Conservation (phyloP, 2,329 filamentous ascomycete genomes). For the Apiospora sp. region DNA sequence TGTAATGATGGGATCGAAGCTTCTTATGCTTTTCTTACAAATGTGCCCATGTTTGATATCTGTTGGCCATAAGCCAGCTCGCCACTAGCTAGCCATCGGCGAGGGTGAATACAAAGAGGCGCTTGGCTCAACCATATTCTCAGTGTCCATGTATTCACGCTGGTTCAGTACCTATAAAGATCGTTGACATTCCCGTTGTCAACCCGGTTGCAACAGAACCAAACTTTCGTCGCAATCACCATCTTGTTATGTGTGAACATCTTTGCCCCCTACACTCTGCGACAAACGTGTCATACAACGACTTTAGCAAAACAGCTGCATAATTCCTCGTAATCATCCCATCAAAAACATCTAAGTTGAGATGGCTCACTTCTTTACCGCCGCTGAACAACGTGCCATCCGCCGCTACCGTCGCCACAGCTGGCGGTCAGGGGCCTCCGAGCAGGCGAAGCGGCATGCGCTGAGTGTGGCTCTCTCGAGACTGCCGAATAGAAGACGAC, state of each 20-base stretch:
- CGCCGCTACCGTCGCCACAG: neutral
- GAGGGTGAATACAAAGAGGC: neutral
- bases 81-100: neutral
- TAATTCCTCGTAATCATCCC: no score
- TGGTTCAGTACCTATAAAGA: neutral
- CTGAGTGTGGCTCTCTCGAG: conserved; percentile 26
- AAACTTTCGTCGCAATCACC: neutral
- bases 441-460: conserved; percentile 26
- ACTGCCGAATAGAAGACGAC: neutral
- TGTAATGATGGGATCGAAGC: neutral
- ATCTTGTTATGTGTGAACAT: neutral
- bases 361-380: neutral
- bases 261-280: neutral
- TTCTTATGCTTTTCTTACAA: neutral
- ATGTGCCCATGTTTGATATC: neutral
- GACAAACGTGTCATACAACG: neutral
- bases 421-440: conserved; percentile 28
- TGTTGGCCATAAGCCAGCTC: no score
- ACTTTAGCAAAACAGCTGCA: no score
- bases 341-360: neutral
- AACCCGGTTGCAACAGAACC: neutral
- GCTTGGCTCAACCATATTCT: neutral
- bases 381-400: neutral
- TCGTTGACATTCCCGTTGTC: neutral
- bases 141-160: neutral